A percentile compares a stretch with the other conserved stretches of the same genome.
Evolutionary conservation across 2,329 filamentous ascomycete genomes (phyloP).

Genomic region (Claviceps fusiformis): DNA sequence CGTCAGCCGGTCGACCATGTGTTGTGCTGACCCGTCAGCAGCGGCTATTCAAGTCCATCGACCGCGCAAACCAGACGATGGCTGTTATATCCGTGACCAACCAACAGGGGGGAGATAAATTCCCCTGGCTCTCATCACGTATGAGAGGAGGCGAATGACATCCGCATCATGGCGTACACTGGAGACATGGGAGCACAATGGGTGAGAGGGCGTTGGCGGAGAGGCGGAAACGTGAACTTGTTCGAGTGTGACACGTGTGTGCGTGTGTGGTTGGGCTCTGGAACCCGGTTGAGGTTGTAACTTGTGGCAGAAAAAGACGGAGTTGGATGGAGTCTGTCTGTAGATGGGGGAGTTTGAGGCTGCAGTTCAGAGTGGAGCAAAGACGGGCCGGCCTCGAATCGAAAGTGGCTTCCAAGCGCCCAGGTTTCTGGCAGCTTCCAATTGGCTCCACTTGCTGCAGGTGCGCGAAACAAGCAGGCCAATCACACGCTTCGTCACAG

Average conservation of each 20-base stretch:
- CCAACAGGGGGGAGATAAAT: neutral
- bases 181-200: neutral
- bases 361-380: constrained; percentile 17
- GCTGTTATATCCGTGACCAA: neutral
- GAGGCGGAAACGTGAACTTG: constrained; percentile 1
- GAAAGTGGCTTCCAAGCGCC: constrained; percentile 20
- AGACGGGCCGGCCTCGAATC: constrained; percentile 15
- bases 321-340: neutral
- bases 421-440: constrained; percentile 15
- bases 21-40: neutral
- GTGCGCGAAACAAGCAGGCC: constrained; percentile 14
- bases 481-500: constrained; percentile 23
- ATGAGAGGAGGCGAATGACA: neutral
- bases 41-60: neutral
- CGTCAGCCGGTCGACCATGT: neutral
- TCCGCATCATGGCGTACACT: neutral
- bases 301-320: neutral
- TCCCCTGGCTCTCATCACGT: neutral
- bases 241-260: constrained; percentile 12
- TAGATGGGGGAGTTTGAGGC: constrained; percentile 7
- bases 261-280: constrained; percentile 18
- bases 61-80: neutral
- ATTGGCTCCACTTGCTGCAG: constrained; percentile 23
- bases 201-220: neutral
- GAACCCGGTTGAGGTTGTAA: neutral